A percentile compares a stretch with the other conserved stretches of the same genome.
These are phyloP conservation scores for Prunus salicina DNA, from an alignment of 306 rosid genomes.

Conservation along the genomic window DNA sequence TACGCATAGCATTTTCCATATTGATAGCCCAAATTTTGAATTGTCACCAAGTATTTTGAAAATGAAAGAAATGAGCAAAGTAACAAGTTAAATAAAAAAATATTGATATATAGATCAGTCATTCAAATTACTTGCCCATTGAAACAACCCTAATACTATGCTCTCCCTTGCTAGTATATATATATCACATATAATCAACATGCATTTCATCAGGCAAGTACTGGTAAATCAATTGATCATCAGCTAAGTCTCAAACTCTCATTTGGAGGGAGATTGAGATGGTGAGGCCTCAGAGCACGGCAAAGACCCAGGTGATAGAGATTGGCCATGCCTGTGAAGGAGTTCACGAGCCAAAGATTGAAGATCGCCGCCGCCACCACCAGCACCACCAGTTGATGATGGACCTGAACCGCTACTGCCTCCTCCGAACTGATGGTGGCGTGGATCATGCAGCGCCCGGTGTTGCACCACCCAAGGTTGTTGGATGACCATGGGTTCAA, in stretches of 20 bases:
- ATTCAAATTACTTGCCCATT: conserved; percentile 42
- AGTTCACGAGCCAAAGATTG: conserved; percentile 75
- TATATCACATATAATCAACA: conserved; percentile 10
- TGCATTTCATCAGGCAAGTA: conserved; percentile 30
- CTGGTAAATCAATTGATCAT: conserved; percentile 21
- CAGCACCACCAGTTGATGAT: conserved; percentile 7
- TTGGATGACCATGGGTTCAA: conserved; percentile 75
- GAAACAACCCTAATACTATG: conserved; percentile 26
- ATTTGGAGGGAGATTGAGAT: conserved; percentile 51
- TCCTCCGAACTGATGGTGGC: conserved; percentile 34
- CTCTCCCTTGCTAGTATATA: conserved; percentile 17
- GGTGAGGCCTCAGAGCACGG: conserved; percentile 49
- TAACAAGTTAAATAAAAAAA: background rate
- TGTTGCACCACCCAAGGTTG: conserved; percentile 67
- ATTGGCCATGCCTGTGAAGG: conserved; percentile 45
- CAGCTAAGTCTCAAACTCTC: conserved; percentile 18
- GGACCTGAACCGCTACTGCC: conserved; percentile 28
- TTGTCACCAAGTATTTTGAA: conserved; percentile 3
- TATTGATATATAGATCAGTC: conserved; percentile 20
- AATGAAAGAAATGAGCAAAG: conserved; percentile 3
- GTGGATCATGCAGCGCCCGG: conserved; percentile 41
- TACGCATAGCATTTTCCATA: background rate
- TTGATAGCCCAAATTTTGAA: conserved; percentile 6
- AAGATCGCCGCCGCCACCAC: conserved; percentile 48
- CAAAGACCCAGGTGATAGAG: conserved; percentile 32